Evolutionary conservation across 352 stramenopile genomes (phyloP).

Genomic region (Phytophthora pini): DNA sequence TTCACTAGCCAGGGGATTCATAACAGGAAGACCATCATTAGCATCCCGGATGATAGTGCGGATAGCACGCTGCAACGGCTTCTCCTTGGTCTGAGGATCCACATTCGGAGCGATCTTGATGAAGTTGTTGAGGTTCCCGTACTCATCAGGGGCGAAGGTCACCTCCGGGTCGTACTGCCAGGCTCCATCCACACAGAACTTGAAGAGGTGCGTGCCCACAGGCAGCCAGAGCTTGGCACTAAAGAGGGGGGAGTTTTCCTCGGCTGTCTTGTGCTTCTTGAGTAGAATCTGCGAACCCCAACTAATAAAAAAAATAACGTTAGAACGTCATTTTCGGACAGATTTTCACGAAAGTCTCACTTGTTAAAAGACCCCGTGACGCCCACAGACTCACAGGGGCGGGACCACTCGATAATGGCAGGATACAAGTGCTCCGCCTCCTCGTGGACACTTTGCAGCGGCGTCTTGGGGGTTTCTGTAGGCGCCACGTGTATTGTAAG

Average conservation of each 20-base stretch:
- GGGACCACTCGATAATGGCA: slow-evolving; percentile 66
- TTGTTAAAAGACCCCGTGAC: slow-evolving; percentile 88
- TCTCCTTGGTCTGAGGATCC: slow-evolving; percentile 46
- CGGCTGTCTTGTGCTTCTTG: slow-evolving; percentile 35
- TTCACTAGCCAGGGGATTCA: slow-evolving; percentile 73
- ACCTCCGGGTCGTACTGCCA: slow-evolving; percentile 89
- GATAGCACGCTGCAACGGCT: slow-evolving; percentile 61
- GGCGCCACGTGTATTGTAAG: slow-evolving; percentile 10
- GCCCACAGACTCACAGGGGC: slow-evolving; percentile 56
- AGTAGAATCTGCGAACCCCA: slow-evolving; percentile 84
- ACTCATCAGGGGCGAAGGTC: slow-evolving; percentile 81
- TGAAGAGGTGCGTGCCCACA: slow-evolving; percentile 77
- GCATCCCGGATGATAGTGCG: slow-evolving; percentile 76
- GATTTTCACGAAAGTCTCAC: slow-evolving; percentile 34
- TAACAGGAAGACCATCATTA: slow-evolving; percentile 57
- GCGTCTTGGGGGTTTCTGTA: slow-evolving; percentile 13
- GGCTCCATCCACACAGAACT: slow-evolving; percentile 78
- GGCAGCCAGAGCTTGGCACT: slow-evolving; percentile 66
- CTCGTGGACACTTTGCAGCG: slow-evolving; percentile 41
- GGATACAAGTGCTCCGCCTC: slow-evolving; percentile 61
- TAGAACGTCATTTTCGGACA: background rate
- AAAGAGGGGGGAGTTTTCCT: slow-evolving; percentile 27
- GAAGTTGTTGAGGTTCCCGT: slow-evolving; percentile 91
- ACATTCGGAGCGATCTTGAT: slow-evolving; percentile 56
- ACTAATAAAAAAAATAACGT: slow-evolving; percentile 31